Base-by-base conservation (phyloP, 495 filamentous ascomycete genomes). In the Jackrogersella minutella region DNA sequence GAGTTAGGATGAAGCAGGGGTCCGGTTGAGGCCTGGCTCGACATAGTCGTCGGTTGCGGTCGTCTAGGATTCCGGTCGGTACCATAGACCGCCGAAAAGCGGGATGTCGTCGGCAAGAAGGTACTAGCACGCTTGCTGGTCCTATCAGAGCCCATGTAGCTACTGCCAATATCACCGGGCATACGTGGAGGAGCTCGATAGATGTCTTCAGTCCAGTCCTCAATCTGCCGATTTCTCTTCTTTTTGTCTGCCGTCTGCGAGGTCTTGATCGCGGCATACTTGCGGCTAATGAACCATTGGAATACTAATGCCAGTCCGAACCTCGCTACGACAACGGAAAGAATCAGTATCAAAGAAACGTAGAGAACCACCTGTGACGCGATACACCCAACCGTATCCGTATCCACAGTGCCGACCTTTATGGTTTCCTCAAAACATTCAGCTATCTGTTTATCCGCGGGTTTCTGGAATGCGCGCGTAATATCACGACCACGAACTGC, bases 151-250 rank as follows among this genome's bases (percentile, higher is more conserved):
- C 82, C 80, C 57, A 78, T 78, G 34, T 77, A 80, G 65, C 85
- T 82, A 73, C 82, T 85, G 4, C 81, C 82, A 50, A 87, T 78
- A 62, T 97, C 93, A 2, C 84, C 84, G 0, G 84, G 80, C 63
- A 97, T 79, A 46, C 92, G 88, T 58, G 91, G 91, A 2, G 92
- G 91, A 9, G 93, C 90, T 24, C 92, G 88, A 71, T 98, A 97
- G 70, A 98, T 98, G 68, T 99, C 96, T 62, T 99, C 93, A 10
- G 88, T 90, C 96, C 96, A 99, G 66, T 97, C 94, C 77, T 99
- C 96, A 58, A 99, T 99, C 74, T 98, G 92, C 61, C 92, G 89
- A 56, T 94, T 89, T 41, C 96, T 87, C 74, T 91, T 88, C 73
- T 91, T 91, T 43, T 84, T 82, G 74, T 93, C 88, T 2, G 89